phyloP scores from a whole-genome alignment of 2,329 filamentous ascomycete genomes.

The Gaeumannomyces sp. region DNA sequence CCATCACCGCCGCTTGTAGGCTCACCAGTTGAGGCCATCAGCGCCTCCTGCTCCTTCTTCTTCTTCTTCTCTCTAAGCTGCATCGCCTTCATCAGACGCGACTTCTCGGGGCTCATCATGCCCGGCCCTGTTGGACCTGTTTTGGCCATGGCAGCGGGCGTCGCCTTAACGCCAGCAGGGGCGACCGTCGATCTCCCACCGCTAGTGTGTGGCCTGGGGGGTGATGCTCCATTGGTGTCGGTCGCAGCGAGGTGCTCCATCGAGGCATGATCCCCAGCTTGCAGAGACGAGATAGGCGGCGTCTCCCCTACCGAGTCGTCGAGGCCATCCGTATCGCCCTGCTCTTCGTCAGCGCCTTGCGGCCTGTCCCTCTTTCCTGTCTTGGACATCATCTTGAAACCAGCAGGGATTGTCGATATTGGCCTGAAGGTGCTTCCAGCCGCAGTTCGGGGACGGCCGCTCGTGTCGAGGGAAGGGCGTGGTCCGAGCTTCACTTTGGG shows the following conservation, averaged over 20 bases:
- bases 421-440: slow-evolving; percentile 59
- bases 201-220: slow-evolving; percentile 25
- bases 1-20: neutral
- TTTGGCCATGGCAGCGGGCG: slow-evolving; percentile 32
- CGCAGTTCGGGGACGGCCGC: slow-evolving; percentile 54
- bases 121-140: slow-evolving; percentile 30
- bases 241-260: neutral
- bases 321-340: neutral
- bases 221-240: neutral
- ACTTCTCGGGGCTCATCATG: slow-evolving; percentile 79
- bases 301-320: neutral
- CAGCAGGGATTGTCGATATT: slow-evolving; percentile 71
- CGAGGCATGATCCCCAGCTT: neutral
- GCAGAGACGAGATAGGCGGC: neutral
- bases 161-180: neutral
- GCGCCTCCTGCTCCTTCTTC: slow-evolving; percentile 33
- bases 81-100: slow-evolving; percentile 87
- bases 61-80: slow-evolving; percentile 80
- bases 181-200: slow-evolving; percentile 19
- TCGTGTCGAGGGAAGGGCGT: slow-evolving; percentile 65
- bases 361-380: slow-evolving; percentile 45
- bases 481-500: slow-evolving; percentile 87
- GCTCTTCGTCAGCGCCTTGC: slow-evolving; percentile 4
- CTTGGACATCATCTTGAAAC: slow-evolving; percentile 65
- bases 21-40: slow-evolving; percentile 8